Evolutionary conservation across 2,329 filamentous ascomycete genomes (phyloP), one percentile per base, ranked within the genome.

Genomic region (Alternaria burnsii): DNA sequence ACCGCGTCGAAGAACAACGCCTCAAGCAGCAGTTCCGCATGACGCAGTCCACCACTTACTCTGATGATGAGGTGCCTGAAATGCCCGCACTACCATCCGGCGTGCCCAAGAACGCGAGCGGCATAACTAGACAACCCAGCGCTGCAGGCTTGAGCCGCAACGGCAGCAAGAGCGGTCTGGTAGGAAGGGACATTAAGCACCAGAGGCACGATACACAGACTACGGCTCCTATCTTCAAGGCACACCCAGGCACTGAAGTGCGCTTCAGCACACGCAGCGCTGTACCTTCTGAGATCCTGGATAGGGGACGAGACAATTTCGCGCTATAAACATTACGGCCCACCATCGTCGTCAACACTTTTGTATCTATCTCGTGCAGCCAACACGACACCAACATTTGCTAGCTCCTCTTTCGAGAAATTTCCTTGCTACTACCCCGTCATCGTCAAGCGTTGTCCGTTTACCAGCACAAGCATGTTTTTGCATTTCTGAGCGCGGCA

Each of bases 231-330:
- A 75, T 80, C 28, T 80, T 80, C 68, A 70, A 73, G 47, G 71
- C 73, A 32, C 78, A 80, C 43, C 78, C 78, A 3, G 78, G 78
- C 20, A 78, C 72, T 5, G 77, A 80, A 62, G 77, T 80, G 5
- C 59, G 75, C 52, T 78, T 80, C 61, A 78, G 75, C 47, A 73
- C 72, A 41, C 66, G 74, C 20, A 79, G 78, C 48, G 66, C 69
- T 4, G 77, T 80, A 7, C 76, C 78, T 6, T 76, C 72, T 16
- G 77, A 79, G 64, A 76, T 80, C 18, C 55, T 80, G 54, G 76
- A 80, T 47, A 71, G 69, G 68, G 69, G 70, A 20, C 46, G 67
- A 22, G 48, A 67, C 36, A 72, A 72, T 24, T 65, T 64, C 5
- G 70, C 68, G 12, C 47, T 72, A 42, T 64, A 58, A 67, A 40